Evolutionary conservation across 768 basidiomycete species (phyloP), one percentile per base, ranked within the genome.

Genomic region (Punctularia strigosozonata): DNA sequence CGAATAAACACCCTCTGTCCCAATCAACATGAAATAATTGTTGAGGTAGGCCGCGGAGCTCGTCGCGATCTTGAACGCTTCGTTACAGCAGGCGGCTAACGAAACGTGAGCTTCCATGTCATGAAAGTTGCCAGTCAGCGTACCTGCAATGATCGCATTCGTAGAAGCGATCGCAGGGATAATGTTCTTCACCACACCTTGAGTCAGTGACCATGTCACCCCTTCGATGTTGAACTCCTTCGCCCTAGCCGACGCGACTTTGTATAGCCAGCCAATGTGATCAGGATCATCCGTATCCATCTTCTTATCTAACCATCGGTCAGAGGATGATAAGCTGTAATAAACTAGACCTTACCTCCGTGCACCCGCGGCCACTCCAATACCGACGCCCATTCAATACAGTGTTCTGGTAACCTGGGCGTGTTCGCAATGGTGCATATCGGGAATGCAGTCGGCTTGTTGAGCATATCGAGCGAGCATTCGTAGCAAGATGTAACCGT

Each of bases 381-480:
- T 8, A 98, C 95, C 28, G 88, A 92, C 0, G 95, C 95, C 95
- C 95, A 99, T 61, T 98, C 95, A 50, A 99, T 97, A 54, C 95
- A 98, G 52, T 99, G 95, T 52, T 99, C 95, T 1, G 95, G 95
- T 18, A 97, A 69, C 41, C 95, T 85, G 20, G 95, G 95, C 0
- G 95, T 99, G 55, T 98, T 98, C 42, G 95, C 94, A 48, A 99
- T 98, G 5, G 95, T 99, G 55, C 95, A 99, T 40, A 99, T 97
- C 2, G 95, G 95, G 57, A 92, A 99, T 10, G 82, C 83, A 28
- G 91, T 95, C 1, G 82, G 92, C 46, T 97, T 97, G 61, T 95
- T 97, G 38, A 97, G 74, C 87, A 97, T 97, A 55, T 97, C 91
- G 35, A 99, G 79, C 2, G 88, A 88, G 56, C 95, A 99, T 58